Evolutionary conservation across 2,329 filamentous ascomycete genomes (phyloP).

Genomic region (Diaporthe citrichinensis): DNA sequence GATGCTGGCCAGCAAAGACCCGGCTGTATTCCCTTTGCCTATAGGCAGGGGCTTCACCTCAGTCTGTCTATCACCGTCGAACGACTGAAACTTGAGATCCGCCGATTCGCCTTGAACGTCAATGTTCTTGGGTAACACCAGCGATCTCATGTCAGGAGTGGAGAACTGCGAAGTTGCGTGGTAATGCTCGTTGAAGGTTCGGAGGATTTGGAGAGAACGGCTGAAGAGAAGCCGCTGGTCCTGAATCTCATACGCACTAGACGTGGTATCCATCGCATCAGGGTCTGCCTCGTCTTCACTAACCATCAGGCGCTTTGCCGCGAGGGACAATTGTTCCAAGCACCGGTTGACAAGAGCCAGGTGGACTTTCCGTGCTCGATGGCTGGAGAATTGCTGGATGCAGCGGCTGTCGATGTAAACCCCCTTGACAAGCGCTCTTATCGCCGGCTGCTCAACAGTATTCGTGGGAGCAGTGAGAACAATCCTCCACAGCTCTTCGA

Average conservation of each 20-base stretch:
- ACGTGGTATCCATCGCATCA: constrained; percentile 67
- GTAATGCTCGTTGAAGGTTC: constrained; percentile 76
- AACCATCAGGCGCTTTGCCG: constrained; percentile 69
- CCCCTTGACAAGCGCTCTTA: constrained; percentile 76
- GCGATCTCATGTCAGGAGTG: constrained; percentile 68
- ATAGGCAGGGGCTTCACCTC: constrained; percentile 75
- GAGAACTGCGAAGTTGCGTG: constrained; percentile 73
- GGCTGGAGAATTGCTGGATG: constrained; percentile 64
- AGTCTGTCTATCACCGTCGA: constrained; percentile 72
- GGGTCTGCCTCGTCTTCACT: constrained; percentile 56
- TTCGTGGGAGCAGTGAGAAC: constrained; percentile 77
- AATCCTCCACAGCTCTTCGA: constrained; percentile 87
- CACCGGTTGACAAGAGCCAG: constrained; percentile 81
- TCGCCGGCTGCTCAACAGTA: constrained; percentile 77
- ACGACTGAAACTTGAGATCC: constrained; percentile 81
- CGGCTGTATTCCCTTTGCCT: constrained; percentile 78
- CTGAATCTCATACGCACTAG: constrained; percentile 53
- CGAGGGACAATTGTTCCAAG: constrained; percentile 75
- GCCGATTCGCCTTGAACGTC: constrained; percentile 74
- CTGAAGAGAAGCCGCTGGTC: constrained; percentile 75
- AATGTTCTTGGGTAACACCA: constrained; percentile 66
- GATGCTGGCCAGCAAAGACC: constrained; percentile 77
- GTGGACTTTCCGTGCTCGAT: constrained; percentile 72
- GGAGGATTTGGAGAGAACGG: constrained; percentile 77
- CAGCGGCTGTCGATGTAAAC: constrained; percentile 76